Percentiles rank a stretch among this genome's conserved stretches.
Evolutionary conservation across 441 rosid genomes (phyloP).

Genomic region (Melastoma candidum): DNA sequence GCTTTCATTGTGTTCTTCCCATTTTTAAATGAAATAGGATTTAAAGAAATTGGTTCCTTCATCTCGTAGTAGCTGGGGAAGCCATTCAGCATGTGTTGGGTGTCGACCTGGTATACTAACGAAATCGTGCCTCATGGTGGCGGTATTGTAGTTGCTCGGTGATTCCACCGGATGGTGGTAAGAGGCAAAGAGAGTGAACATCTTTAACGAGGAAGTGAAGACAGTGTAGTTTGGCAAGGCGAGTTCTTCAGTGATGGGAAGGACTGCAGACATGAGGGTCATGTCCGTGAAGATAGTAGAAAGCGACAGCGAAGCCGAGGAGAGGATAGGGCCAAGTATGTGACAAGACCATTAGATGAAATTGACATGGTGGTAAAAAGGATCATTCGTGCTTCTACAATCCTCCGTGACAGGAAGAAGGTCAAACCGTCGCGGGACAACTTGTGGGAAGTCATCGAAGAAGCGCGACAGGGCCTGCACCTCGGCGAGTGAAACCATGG

Average conservation of each 20-base stretch:
- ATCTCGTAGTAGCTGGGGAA: conserved; percentile 24
- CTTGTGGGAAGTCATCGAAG: conserved; percentile 20
- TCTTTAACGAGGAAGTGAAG: conserved; percentile 29
- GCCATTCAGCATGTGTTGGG: conserved; percentile 23
- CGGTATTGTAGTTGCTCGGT: not conserved
- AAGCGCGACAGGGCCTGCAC: conserved; percentile 12
- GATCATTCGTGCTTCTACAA: conserved; percentile 14
- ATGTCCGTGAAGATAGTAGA: conserved; percentile 25
- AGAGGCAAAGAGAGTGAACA: conserved; percentile 21
- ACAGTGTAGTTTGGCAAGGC: conserved; percentile 21
- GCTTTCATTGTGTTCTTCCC: conserved; percentile 21
- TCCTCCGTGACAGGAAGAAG: conserved; percentile 12
- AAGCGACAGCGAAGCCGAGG: conserved; percentile 21
- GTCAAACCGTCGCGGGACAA: conserved; percentile 13
- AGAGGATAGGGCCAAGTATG: conserved; percentile 20
- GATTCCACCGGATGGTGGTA: conserved; percentile 4
- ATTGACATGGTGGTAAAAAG: conserved; percentile 21
- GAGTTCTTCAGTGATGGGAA: conserved; percentile 13
- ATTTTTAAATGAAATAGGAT: conserved; percentile 14
- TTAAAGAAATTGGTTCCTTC: conserved; percentile 11
- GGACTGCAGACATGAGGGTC: conserved; percentile 24
- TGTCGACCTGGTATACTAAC: conserved; percentile 20
- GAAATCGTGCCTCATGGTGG: not conserved
- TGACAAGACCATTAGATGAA: conserved; percentile 17
- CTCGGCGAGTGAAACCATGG: conserved; percentile 26